Base-by-base conservation (phyloP, 805 yeast genomes). In the Candida broadrunensis region DNA sequence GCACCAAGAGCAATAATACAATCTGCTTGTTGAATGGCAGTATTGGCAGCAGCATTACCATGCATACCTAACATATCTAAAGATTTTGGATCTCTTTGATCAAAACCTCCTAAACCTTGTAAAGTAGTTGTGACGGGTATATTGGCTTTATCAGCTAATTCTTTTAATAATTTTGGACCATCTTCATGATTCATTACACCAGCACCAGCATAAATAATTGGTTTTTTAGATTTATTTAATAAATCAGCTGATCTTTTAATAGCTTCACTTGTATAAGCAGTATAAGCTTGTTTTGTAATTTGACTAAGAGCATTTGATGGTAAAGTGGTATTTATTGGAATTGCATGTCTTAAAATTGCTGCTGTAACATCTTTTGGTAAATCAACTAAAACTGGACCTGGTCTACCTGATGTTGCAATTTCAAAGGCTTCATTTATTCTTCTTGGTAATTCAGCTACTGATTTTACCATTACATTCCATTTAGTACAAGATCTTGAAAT, bases 61-160 rank as follows among this genome's bases (percentile, higher is more conserved):
- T 93, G 99, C 99, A 93, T 93, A 55, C 99, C 99, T 51, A 93
- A 78, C 95, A 93, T 88, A 65, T 91, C 97, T 51, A 93, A 69
- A 19, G 97, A 84, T 65, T 89, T 88, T 49, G 82, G 83, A 67
- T 90, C 96, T 47, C 75, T 78, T 72, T 93, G 98, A 67, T 93
- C 97, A 57, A 83, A 93, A 7, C 95, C 86, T 54, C 99, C 99
- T 49, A 93, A 76, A 42, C 86, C 97, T 68, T 90, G 98, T 43
- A 93, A 63, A 38, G 97, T 86, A 20, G 98, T 93, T 34, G 99
- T 91, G 47, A 93, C 99, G 25, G 99, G 99, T 48, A 93, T 91
- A 58, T 78, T 74, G 20, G 96, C 96, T 69, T 84, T 85, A 45
- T 89, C 96, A 49, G 96, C 82, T 42, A 93, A 78, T 68, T 88